These are phyloP conservation scores for Rhizopogon vesiculosus DNA, from an alignment of 768 basidiomycete species.

Conservation along the genomic window DNA sequence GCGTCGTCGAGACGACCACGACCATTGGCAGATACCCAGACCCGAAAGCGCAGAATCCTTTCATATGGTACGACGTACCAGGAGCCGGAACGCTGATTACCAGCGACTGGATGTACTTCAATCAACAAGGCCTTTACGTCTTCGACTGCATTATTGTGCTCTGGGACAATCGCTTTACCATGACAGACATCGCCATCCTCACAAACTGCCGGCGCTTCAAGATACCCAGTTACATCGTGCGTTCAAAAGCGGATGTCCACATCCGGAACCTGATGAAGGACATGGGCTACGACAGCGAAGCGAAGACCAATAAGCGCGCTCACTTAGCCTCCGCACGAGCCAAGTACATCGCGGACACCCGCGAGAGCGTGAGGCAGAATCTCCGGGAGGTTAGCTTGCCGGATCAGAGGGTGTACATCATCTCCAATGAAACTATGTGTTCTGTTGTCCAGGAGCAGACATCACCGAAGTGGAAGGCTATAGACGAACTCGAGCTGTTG, in stretches of 20 bases:
- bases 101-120: conserved; percentile 23
- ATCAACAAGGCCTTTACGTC: conserved; percentile 20
- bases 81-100: conserved; percentile 21
- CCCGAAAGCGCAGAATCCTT: conserved; percentile 7
- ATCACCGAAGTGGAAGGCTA: conserved; percentile 5
- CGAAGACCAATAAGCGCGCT: neutral
- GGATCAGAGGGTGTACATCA: conserved; percentile 22
- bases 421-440: conserved; percentile 15
- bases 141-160: conserved; percentile 23
- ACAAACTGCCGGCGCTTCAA: conserved; percentile 14
- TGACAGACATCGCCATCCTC: conserved; percentile 21
- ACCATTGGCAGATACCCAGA: conserved; percentile 17
- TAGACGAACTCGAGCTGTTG: conserved; percentile 20
- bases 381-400: conserved; percentile 19
- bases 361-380: conserved; percentile 12
- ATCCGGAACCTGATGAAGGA: neutral
- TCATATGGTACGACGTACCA: conserved; percentile 25
- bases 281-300: neutral
- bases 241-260: conserved; percentile 19
- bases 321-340: conserved; percentile 2
- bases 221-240: conserved; percentile 23
- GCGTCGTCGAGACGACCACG: conserved; percentile 18
- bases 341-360: conserved; percentile 11
- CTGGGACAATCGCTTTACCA: conserved; percentile 19
- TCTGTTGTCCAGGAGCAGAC: conserved; percentile 12